Conservation (phyloP, 192 early-diverging fungal species). For the Funneliformis mosseae region DNA sequence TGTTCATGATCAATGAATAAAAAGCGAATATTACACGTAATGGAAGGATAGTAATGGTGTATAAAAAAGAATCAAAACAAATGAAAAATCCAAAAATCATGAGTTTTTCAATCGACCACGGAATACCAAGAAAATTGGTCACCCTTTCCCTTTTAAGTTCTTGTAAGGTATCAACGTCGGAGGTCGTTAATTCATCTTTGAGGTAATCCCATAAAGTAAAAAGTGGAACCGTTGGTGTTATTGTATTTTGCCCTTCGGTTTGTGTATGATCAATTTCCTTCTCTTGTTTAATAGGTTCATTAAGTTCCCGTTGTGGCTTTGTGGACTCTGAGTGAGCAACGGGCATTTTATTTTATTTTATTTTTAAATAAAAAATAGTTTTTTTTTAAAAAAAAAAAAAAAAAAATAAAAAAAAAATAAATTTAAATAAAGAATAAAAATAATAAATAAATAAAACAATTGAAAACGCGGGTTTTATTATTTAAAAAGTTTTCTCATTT, state of each 20-base stretch:
- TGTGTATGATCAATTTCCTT: neutral
- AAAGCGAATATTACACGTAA: slow-evolving; percentile 77
- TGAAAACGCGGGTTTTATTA: no score
- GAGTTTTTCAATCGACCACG: slow-evolving; percentile 90
- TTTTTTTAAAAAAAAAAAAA: no score
- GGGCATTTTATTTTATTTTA: neutral
- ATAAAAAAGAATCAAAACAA: slow-evolving; percentile 93
- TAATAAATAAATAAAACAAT: no score
- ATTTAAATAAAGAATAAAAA: no score
- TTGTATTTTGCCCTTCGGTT: no score
- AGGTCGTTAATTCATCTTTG: slow-evolving; percentile 62
- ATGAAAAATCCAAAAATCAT: slow-evolving; percentile 89
- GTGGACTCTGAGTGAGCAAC: neutral
- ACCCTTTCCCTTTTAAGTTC: slow-evolving; percentile 87
- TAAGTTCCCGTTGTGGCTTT: neutral
- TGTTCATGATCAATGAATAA: slow-evolving; percentile 44
- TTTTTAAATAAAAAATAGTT: no score
- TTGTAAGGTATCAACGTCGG: slow-evolving; percentile 71
- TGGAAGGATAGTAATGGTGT: slow-evolving; percentile 94
- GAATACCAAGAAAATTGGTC: slow-evolving; percentile 85
- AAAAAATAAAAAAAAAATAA: no score
- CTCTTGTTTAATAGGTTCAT: neutral
- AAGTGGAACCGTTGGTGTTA: slow-evolving; percentile 4
- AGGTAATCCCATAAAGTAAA: slow-evolving; percentile 59
- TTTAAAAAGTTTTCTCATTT: no score